Evolutionary conservation across 306 rosid genomes (phyloP), one percentile per base, ranked within the genome.

Genomic region (Delonix regia): DNA sequence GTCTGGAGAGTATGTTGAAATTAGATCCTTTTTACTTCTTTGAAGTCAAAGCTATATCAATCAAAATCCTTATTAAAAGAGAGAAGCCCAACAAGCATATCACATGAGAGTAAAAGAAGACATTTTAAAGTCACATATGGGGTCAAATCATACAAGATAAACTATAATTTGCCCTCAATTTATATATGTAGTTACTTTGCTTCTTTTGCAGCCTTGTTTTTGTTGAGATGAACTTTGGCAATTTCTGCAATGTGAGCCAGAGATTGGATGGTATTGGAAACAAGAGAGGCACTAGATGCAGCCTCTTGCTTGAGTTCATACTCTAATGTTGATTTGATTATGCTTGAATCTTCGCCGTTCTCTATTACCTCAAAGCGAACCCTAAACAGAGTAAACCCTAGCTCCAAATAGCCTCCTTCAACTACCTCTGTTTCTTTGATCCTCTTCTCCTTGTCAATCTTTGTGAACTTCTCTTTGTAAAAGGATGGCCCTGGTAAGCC

Each of bases 321-420:
- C 65, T 93, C 87, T 0, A 93, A 21, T 34, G 83, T 76, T 27
- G 82, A 9, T 75, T 84, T 90, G 72, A 90, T 57, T 9, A 87
- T 79, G 86, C 89, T 83, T 0, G 89, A 86, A 0, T 63, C 51
- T 33, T 79, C 51, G 27, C 66, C 84, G 47, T 82, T 86, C 81
- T 93, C 88, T 21, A 55, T 22, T 28, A 22, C 62, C 22, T 55
- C 62, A 55, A 55, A 55, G 12, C 62, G 16, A 21, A 3, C 67
- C 41, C 88, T 80, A 41, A 71, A 84, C 1, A 82, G 57, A 14
- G 82, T 80, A 47, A 93, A 88, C 7, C 96, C 97, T 28, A 83
- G 25, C 14, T 90, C 90, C 49, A 88, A 60, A 51, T 74, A 80
- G 5, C 93, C 94, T 19, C 96, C 97, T 89, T 93, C 96, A 30